Conservation (phyloP, 2,329 filamentous ascomycete species). For the Aplosporella prunicola region DNA sequence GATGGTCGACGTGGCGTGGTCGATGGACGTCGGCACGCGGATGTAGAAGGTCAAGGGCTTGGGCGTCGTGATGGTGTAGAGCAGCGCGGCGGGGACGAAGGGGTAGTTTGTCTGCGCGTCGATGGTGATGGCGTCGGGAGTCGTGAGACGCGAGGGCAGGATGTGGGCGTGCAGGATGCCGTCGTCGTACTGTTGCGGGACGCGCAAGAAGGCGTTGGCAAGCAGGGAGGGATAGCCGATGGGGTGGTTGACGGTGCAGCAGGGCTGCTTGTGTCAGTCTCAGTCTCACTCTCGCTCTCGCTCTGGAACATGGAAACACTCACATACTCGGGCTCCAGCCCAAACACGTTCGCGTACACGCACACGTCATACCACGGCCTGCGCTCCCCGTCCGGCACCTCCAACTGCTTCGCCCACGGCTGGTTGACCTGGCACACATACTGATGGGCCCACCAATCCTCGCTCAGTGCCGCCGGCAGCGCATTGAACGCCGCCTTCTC, state of each 20-base stretch:
- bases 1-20: not conserved
- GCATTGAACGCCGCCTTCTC: conserved; percentile 43
- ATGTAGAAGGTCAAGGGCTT: conserved; percentile 2
- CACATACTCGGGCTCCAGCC: not conserved
- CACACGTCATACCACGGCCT: conserved; percentile 1
- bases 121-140: not conserved
- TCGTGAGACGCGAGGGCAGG: not conserved
- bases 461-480: conserved; percentile 37
- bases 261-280: too few relatives aligned
- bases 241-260: conserved; percentile 1
- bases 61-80: not conserved
- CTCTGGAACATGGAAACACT: not conserved
- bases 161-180: not conserved
- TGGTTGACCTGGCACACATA: conserved; percentile 43
- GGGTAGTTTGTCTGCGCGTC: not conserved
- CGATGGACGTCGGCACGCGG: not conserved
- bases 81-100: not conserved
- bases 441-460: conserved; percentile 44
- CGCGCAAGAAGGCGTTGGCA: not conserved
- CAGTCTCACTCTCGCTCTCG: too few relatives aligned
- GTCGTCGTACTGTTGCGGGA: not conserved
- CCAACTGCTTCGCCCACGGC: not conserved
- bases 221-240: not conserved
- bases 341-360: conserved; percentile 1
- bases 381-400: not conserved